Conservation (phyloP, 805 yeast genomes). For the Yarrowia divulgata region DNA sequence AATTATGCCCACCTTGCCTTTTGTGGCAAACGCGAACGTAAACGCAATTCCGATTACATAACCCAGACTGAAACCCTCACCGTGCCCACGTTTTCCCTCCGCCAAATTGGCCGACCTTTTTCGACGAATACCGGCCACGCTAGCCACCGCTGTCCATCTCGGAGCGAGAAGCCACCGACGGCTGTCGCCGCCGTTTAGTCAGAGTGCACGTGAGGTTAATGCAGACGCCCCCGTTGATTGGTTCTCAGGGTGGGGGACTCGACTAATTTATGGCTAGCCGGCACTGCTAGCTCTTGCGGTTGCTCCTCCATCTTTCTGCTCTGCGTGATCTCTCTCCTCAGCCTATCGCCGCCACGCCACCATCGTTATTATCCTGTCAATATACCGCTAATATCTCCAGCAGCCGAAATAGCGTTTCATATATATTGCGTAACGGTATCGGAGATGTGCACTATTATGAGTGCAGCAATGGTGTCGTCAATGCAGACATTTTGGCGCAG, state of each 20-base stretch:
- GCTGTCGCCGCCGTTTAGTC: conserved; percentile 5
- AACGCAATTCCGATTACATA: conserved; percentile 9
- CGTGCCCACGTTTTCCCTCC: conserved; percentile 32
- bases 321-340: background rate
- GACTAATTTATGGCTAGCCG: too few relatives aligned
- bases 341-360: background rate
- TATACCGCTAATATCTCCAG: conserved; percentile 3
- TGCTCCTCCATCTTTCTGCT: too few relatives aligned
- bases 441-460: conserved; percentile 32
- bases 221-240: background rate
- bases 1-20: background rate
- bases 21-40: conserved; percentile 3
- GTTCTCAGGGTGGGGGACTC: background rate
- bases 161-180: background rate
- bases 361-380: conserved; percentile 11
- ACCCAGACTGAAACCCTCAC: conserved; percentile 21
- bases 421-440: conserved; percentile 35
- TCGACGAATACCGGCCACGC: conserved; percentile 4
- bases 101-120: conserved; percentile 4
- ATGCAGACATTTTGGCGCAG: background rate
- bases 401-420: conserved; percentile 35
- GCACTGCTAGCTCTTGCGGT: too few relatives aligned
- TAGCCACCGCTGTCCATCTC: conserved; percentile 6
- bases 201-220: conserved; percentile 22
- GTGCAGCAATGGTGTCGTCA: conserved; percentile 19